Percentiles rank a stretch among this genome's conserved stretches.
These are phyloP conservation scores for Pythium folliculosum DNA, from an alignment of 352 stramenopile species.

Conservation along the genomic window DNA sequence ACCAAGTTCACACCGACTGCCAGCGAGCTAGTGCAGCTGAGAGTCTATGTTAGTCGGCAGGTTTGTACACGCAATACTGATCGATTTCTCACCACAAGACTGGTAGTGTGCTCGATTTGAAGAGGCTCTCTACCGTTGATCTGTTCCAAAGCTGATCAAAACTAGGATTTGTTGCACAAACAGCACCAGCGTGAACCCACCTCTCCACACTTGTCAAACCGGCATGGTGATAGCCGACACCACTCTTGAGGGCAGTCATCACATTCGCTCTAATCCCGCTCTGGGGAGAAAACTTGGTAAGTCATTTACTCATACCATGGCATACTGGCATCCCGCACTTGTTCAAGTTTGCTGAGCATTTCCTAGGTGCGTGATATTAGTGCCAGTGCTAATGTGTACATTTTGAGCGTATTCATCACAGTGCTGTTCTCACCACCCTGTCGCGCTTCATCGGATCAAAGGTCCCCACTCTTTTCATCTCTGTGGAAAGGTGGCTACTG, in stretches of 20 bases:
- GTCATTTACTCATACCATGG: not conserved
- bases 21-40: slow-evolving; percentile 41
- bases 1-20: slow-evolving; percentile 51
- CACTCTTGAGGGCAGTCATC: slow-evolving; percentile 7
- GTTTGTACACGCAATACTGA: not conserved
- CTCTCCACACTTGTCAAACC: slow-evolving; percentile 32
- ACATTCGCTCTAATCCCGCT: slow-evolving; percentile 13
- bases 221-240: slow-evolving; percentile 46
- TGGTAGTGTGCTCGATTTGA: slow-evolving; percentile 30
- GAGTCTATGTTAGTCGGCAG: not conserved
- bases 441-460: slow-evolving; percentile 21
- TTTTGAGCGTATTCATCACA: not conserved
- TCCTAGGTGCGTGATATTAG: not conserved
- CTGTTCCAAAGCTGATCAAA: slow-evolving; percentile 10
- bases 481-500: slow-evolving; percentile 12
- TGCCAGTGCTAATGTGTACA: not conserved
- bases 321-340: not conserved
- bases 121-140: slow-evolving; percentile 33
- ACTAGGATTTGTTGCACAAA: not conserved
- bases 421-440: slow-evolving; percentile 6
- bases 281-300: slow-evolving; percentile 4
- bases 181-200: slow-evolving; percentile 10
- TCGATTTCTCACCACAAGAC: slow-evolving; percentile 37
- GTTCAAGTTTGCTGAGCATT: slow-evolving; percentile 1
- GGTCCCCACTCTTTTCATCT: slow-evolving; percentile 11